A percentile compares a stretch with the other conserved stretches of the same genome.
phyloP scores from a whole-genome alignment of 768 basidiomycete species.

The Macrolepiota fuliginosa region DNA sequence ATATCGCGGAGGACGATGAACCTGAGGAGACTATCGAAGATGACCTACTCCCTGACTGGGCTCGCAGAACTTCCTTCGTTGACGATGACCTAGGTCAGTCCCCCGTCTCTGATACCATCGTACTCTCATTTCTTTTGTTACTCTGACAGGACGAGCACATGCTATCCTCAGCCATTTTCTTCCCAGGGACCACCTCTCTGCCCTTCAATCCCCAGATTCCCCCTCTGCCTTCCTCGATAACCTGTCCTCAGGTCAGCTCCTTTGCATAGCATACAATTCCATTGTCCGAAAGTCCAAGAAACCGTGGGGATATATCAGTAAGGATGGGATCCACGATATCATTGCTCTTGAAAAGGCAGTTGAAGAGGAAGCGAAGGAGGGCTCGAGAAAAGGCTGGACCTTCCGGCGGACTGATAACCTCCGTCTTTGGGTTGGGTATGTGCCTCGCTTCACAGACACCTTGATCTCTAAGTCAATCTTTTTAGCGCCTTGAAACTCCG shows the following conservation, averaged over 20 bases:
- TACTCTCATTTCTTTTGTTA: constrained; percentile 3
- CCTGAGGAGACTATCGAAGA: constrained; percentile 54
- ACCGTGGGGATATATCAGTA: constrained; percentile 86
- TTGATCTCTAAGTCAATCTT: constrained; percentile 3
- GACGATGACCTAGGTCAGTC: constrained; percentile 58
- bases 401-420: constrained; percentile 87
- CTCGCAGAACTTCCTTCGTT: constrained; percentile 52
- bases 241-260: constrained; percentile 73
- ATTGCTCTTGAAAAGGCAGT: constrained; percentile 57
- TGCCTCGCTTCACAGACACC: constrained; percentile 16
- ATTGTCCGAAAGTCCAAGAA: constrained; percentile 77
- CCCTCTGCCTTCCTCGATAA: constrained; percentile 46
- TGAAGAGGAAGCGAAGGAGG: constrained; percentile 30
- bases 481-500: constrained; percentile 77
- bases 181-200: constrained; percentile 40
- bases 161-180: constrained; percentile 59
- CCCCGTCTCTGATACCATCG: constrained; percentile 1
- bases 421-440: constrained; percentile 81
- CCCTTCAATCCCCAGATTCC: constrained; percentile 16
- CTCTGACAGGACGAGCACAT: constrained; percentile 56
- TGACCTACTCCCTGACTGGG: constrained; percentile 78
- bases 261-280: constrained; percentile 79
- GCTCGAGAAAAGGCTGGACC: constrained; percentile 69
- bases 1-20: constrained; percentile 34
- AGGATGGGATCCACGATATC: constrained; percentile 79